These are phyloP conservation scores for Ganoderma lucidum DNA, from an alignment of 1,284 basidiomycete species.

Conservation along the genomic window DNA sequence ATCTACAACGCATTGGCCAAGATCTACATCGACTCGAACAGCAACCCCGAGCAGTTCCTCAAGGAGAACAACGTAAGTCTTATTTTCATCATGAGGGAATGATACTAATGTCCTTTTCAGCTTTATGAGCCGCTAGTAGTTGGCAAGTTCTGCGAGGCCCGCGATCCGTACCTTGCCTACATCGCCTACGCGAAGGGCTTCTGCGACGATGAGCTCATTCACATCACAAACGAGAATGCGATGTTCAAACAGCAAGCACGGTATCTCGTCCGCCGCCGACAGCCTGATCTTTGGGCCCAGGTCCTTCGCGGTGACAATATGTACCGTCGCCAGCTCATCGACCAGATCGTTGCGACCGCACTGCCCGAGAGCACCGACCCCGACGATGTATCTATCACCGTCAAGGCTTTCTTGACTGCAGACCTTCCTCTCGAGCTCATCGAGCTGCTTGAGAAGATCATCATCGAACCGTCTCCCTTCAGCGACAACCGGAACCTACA, in stretches of 20 bases:
- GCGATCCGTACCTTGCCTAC: conserved; percentile 98
- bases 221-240: conserved; percentile 98
- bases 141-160: conserved; percentile 99
- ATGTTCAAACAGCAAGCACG: conserved; percentile 99
- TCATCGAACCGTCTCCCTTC: conserved; percentile 97
- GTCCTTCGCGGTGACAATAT: conserved; percentile 92
- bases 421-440: conserved; percentile 98
- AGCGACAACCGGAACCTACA: conserved; percentile 97
- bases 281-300: conserved; percentile 96
- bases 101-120: conserved; percentile 49
- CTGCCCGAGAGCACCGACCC: conserved; percentile 98
- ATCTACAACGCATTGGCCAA: conserved; percentile 98
- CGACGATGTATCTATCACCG: conserved; percentile 98
- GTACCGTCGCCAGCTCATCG: conserved; percentile 93
- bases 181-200: conserved; percentile 99
- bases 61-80: conserved; percentile 94
- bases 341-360: conserved; percentile 96
- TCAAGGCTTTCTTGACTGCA: conserved; percentile 98
- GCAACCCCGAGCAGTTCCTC: conserved; percentile 96
- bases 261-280: conserved; percentile 96
- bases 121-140: conserved; percentile 96
- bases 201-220: conserved; percentile 98
- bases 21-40: conserved; percentile 99
- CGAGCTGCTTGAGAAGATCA: conserved; percentile 98
- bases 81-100: neutral